These are phyloP conservation scores for Domatiomyces globalis DNA, from an alignment of 2,329 filamentous ascomycete species.

Conservation along the genomic window DNA sequence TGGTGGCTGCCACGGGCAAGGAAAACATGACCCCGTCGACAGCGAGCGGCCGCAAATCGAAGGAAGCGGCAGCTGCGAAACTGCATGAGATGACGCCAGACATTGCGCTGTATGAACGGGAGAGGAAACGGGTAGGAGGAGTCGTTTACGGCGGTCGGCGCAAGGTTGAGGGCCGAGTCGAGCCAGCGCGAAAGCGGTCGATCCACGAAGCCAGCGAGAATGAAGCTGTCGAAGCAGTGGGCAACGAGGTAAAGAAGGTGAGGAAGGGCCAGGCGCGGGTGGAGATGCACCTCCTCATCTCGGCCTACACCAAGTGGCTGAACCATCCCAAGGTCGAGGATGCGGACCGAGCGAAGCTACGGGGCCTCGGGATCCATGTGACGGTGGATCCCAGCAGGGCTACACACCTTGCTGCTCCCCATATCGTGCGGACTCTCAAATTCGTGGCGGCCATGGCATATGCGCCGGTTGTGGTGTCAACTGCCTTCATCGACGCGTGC, in stretches of 20 bases:
- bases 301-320: conserved; percentile 73
- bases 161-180: conserved; percentile 27
- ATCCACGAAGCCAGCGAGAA: conserved; percentile 33
- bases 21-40: conserved; percentile 73
- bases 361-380: conserved; percentile 68
- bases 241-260: conserved; percentile 41
- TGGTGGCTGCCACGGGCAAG: conserved; percentile 43
- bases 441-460: conserved; percentile 78
- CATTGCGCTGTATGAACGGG: conserved; percentile 81
- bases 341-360: conserved; percentile 68
- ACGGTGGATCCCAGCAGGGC: conserved; percentile 62
- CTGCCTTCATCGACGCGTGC: conserved; percentile 63
- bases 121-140: conserved; percentile 66
- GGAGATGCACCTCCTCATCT: conserved; percentile 63
- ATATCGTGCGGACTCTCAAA: conserved; percentile 79
- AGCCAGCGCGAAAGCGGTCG: conserved; percentile 29
- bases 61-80: conserved; percentile 64
- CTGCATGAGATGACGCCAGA: conserved; percentile 68
- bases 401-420: conserved; percentile 76
- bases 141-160: conserved; percentile 45
- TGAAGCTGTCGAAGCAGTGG: conserved; percentile 34
- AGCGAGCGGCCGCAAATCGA: conserved; percentile 71
- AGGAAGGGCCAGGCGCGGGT: conserved; percentile 41
- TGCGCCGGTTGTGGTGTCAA: conserved; percentile 62
- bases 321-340: conserved; percentile 60